These are phyloP conservation scores for Sporisorium iseilematis-ciliati DNA, from an alignment of 1,284 basidiomycete species.

Conservation along the genomic window DNA sequence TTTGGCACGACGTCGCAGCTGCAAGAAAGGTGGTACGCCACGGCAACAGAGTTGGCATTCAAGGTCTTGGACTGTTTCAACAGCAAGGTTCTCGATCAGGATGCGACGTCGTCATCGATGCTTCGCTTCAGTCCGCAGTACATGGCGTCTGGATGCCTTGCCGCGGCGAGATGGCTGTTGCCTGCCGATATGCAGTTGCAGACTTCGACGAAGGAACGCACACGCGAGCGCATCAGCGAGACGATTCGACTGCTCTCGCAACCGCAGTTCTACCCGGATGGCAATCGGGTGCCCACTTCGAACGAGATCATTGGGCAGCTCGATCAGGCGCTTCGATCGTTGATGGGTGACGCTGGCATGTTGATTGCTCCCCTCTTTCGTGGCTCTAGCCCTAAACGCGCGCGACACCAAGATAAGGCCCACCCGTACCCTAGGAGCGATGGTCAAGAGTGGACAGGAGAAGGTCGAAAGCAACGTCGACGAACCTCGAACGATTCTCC, in stretches of 20 bases:
- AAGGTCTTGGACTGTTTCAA: constrained; percentile 27
- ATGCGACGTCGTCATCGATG: constrained; percentile 22
- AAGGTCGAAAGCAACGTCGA: constrained; percentile 16
- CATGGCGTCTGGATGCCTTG: constrained; percentile 28
- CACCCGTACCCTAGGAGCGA: not conserved
- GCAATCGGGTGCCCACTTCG: constrained; percentile 20
- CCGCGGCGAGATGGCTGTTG: constrained; percentile 28
- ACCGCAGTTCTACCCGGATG: constrained; percentile 43
- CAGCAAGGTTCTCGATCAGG: constrained; percentile 27
- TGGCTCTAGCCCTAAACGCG: constrained; percentile 18
- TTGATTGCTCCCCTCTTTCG: not conserved
- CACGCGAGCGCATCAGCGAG: constrained; percentile 18
- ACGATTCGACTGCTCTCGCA: constrained; percentile 23
- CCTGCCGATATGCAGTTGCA: not conserved
- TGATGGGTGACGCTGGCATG: constrained; percentile 28
- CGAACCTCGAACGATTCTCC: constrained; percentile 11
- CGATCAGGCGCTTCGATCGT: constrained; percentile 30
- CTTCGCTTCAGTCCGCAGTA: constrained; percentile 37
- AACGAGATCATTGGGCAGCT: constrained; percentile 32
- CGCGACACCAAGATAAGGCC: constrained; percentile 4
- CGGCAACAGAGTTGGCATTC: constrained; percentile 27
- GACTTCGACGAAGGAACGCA: constrained; percentile 7
- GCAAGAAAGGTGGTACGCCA: constrained; percentile 14
- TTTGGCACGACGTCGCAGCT: constrained; percentile 4
- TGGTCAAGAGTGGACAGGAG: not conserved